phyloP scores from a whole-genome alignment of 768 basidiomycete species.

The Boletus subcaerulescens region DNA sequence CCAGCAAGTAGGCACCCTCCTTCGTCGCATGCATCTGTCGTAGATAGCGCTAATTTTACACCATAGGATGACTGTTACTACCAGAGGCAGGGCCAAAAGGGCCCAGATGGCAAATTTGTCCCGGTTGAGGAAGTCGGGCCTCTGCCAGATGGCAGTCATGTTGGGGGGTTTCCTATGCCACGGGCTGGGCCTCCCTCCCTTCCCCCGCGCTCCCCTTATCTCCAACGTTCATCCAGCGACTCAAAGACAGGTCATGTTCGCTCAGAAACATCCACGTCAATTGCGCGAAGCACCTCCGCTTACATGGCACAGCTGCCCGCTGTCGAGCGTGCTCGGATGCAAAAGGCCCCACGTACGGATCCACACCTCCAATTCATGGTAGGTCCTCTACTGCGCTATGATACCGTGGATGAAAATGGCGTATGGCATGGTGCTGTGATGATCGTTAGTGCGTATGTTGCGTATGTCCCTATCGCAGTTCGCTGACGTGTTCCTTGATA shows the following conservation, averaged over 20 bases:
- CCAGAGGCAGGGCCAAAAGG: conserved; percentile 32
- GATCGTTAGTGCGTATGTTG: conserved; percentile 72
- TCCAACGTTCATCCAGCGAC: conserved; percentile 12
- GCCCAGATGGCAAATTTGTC: conserved; percentile 47
- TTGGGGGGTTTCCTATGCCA: conserved; percentile 52
- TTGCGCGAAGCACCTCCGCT: conserved; percentile 16
- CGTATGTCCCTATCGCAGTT: neutral
- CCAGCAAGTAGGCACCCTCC: conserved; percentile 40
- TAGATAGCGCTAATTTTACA: conserved; percentile 14
- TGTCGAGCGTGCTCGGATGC: conserved; percentile 60
- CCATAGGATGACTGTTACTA: conserved; percentile 31
- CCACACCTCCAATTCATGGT: conserved; percentile 90
- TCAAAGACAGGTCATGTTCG: conserved; percentile 29
- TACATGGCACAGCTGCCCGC: conserved; percentile 53
- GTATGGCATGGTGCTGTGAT: conserved; percentile 88
- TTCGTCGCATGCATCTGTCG: neutral
- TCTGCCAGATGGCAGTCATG: conserved; percentile 53
- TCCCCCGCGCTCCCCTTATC: conserved; percentile 35
- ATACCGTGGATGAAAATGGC: conserved; percentile 74
- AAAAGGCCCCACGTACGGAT: conserved; percentile 64
- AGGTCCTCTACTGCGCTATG: conserved; percentile 85
- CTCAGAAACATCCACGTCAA: conserved; percentile 1
- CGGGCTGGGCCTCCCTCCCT: conserved; percentile 37
- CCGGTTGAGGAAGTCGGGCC: conserved; percentile 61
- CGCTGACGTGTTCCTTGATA: conserved; percentile 23